Evolutionary conservation across 352 stramenopile genomes (phyloP).

Genomic region (Aphanomyces invadans): DNA sequence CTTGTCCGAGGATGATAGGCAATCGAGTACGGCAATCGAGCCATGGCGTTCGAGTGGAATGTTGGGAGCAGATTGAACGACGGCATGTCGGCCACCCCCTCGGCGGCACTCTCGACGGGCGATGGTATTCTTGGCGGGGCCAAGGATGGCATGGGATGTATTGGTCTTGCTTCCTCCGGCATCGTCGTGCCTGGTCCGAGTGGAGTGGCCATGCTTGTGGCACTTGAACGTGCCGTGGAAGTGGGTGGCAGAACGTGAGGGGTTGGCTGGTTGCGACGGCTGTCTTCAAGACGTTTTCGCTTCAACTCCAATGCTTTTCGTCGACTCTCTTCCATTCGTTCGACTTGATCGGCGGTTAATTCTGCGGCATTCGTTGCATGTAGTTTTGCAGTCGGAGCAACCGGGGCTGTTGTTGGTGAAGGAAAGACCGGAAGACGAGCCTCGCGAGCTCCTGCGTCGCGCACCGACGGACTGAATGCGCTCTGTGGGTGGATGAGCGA

Average conservation of each 20-base stretch:
- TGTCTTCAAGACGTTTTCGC: conserved; percentile 2
- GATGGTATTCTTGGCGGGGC: background rate
- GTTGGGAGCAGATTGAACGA: conserved; percentile 8
- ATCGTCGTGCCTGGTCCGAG: no score
- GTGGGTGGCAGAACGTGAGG: background rate
- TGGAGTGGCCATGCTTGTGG: background rate
- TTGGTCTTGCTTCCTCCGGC: no score
- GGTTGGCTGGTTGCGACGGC: no score
- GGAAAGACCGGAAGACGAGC: no score
- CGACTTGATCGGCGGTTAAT: conserved; percentile 6
- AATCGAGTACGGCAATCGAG: background rate
- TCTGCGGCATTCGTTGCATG: background rate
- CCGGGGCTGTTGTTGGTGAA: no score
- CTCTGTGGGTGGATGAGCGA: no score
- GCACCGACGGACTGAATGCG: no score
- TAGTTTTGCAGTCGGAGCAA: no score
- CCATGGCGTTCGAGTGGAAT: background rate
- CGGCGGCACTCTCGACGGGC: background rate
- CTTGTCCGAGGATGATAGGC: background rate
- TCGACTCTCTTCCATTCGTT: conserved; percentile 6
- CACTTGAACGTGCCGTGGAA: background rate
- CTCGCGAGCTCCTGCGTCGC: no score
- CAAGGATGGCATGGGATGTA: background rate
- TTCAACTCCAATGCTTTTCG: background rate
- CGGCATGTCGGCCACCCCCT: background rate